Conservation (phyloP, 2,329 filamentous ascomycete species). For the Drechslerella dactyloides region DNA sequence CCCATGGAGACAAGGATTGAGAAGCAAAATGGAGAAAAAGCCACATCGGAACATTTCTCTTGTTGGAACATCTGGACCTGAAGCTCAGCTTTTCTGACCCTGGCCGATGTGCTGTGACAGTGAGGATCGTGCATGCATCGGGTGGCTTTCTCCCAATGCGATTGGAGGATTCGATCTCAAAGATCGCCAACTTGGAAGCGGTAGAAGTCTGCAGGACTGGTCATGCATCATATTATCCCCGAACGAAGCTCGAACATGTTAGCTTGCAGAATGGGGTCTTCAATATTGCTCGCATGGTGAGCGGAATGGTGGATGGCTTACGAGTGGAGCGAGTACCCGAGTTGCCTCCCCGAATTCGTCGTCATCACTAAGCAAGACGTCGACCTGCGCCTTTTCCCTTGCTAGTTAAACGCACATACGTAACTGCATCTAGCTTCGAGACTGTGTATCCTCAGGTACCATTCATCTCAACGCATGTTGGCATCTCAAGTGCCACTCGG, state of each 20-base stretch:
- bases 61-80: slow-evolving; percentile 6
- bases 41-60: slow-evolving; percentile 41
- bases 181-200: slow-evolving; percentile 18
- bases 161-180: slow-evolving; percentile 29
- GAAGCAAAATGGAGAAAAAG: slow-evolving; percentile 24
- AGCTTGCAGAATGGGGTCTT: neutral
- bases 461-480: neutral
- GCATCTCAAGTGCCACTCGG: neutral
- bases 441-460: no score
- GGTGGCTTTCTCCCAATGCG: slow-evolving; percentile 39
- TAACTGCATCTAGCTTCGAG: no score
- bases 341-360: slow-evolving; percentile 10
- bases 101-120: slow-evolving; percentile 37
- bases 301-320: neutral
- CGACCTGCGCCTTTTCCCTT: no score
- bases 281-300: neutral
- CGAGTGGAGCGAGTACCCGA: neutral
- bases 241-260: neutral
- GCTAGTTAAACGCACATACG: no score
- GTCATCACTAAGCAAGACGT: neutral
- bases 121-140: slow-evolving; percentile 42
- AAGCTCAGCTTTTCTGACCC: slow-evolving; percentile 36
- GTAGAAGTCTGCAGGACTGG: neutral
- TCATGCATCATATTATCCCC: neutral
- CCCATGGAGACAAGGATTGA: neutral